Percentiles rank a stretch among this genome's conserved stretches.
Conservation (phyloP, 176 grass and related monocot genomes). For the Otatea glauca region DNA sequence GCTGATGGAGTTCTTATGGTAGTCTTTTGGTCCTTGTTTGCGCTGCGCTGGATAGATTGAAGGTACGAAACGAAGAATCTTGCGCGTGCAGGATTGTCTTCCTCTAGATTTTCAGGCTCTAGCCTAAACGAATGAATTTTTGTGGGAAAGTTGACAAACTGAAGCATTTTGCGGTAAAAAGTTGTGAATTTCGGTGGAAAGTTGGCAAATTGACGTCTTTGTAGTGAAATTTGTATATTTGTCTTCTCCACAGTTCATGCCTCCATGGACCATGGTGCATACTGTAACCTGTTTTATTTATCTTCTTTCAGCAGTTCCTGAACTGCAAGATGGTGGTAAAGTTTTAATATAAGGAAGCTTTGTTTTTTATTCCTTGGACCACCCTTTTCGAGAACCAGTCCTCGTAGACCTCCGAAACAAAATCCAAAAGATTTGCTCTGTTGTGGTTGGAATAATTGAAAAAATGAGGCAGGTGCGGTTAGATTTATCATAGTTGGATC, state of each 20-base stretch:
- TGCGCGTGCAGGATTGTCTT: not conserved
- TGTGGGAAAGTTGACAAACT: not conserved
- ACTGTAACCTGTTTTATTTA: not conserved
- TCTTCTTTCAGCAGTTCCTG: slow-evolving; percentile 9
- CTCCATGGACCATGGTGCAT: not conserved
- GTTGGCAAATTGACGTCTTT: not conserved
- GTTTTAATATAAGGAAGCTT: not conserved
- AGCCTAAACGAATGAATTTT: not conserved
- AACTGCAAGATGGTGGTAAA: not conserved
- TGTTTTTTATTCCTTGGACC: not conserved
- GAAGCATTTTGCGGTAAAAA: not conserved
- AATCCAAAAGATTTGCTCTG: not conserved
- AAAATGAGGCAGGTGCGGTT: not conserved
- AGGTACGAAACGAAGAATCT: not conserved
- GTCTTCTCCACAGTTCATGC: not conserved
- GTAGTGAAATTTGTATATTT: not conserved
- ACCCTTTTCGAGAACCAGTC: no score
- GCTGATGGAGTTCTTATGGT: not conserved
- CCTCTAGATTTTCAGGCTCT: slow-evolving; percentile 1
- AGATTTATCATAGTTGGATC: not conserved
- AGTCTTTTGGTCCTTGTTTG: slow-evolving; percentile 1
- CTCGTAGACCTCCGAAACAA: not conserved
- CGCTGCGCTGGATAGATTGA: not conserved
- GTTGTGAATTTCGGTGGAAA: not conserved
- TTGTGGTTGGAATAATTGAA: not conserved